A percentile compares a stretch with the other conserved stretches of the same genome.
Conservation (phyloP, 2,329 filamentous ascomycete species). For the Penicillium olsonii region DNA sequence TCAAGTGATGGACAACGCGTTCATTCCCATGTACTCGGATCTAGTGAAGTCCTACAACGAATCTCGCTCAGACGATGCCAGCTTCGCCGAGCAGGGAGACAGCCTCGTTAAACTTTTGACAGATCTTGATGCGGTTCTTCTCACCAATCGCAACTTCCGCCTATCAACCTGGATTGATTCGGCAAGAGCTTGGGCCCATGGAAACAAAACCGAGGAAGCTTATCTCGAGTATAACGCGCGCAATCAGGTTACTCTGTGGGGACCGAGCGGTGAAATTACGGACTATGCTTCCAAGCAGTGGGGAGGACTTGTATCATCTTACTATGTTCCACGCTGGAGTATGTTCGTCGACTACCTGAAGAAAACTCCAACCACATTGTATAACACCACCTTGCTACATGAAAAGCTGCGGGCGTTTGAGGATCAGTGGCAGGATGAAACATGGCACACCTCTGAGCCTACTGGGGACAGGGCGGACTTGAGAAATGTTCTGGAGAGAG, state of each 20-base stretch:
- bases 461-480: conserved; percentile 3
- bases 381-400: conserved; percentile 12
- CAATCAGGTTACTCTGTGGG: conserved; percentile 56
- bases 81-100: conserved; percentile 27
- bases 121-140: conserved; percentile 46
- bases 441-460: conserved; percentile 8
- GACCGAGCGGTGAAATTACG: conserved; percentile 49
- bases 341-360: conserved; percentile 46
- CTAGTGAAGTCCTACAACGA: conserved; percentile 40
- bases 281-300: conserved; percentile 56
- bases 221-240: conserved; percentile 51
- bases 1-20: conserved; percentile 52
- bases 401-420: conserved; percentile 14
- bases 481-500: conserved; percentile 7
- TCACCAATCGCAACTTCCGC: conserved; percentile 45
- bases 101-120: conserved; percentile 38
- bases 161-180: conserved; percentile 46
- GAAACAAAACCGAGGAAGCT: conserved; percentile 26
- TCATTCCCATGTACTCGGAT: conserved; percentile 42
- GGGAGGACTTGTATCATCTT: conserved; percentile 49
- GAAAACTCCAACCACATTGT: conserved; percentile 9
- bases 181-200: conserved; percentile 36
- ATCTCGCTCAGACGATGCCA: conserved; percentile 18
- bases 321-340: conserved; percentile 52
- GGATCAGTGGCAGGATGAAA: conserved; percentile 17